Base-by-base conservation (phyloP, 2,329 filamentous ascomycete genomes). In the Aureobasidium musti region DNA sequence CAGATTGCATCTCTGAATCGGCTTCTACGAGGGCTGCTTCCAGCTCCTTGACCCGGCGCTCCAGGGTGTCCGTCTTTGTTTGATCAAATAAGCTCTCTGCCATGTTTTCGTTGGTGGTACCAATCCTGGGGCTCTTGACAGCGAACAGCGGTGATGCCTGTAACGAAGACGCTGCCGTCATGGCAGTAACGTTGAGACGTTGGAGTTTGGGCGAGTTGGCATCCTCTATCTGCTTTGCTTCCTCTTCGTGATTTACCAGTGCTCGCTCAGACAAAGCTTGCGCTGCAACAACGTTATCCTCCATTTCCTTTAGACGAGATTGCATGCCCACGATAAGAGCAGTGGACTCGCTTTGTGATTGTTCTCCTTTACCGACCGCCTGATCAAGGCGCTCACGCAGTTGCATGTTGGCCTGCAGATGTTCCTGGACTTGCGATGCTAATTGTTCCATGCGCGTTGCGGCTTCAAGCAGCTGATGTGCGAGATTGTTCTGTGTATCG, bases 191-290 rank as follows among this genome's bases (percentile, higher is more conserved):
- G 76, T 88, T 88, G 73, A 92, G 85, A 17, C 94, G 89, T 70
- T 88, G 87, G 37, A 98, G 85, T 73, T 95, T 90, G 21, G 83
- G 82, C 74, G 86, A 91, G 74, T 95, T 88, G 67, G 87, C 90
- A 66, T 96, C 91, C 71, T 89, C 89, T 65, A 98, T 80, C 26
- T 84, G 82, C 21, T 86, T 81, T 43, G 97, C 85, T 77, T 97
- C 92, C 43, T 95, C 91, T 76, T 98, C 95, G 74, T 97, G 92
- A 57, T 87, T 88, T 50, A 86, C 81, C 67, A 98, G 87, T 45
- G 89, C 88, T 57, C 94, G 92, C 76, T 99, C 95, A 0, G 92
- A 94, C 23, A 90, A 86, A 66, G 91, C 89, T 77, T 98, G 94
- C 1, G 94, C 92, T 23, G 86, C 80, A 64, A 96, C 83, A 26